Conservation (phyloP, 1,284 basidiomycete species). For the Flammula alnicola region DNA sequence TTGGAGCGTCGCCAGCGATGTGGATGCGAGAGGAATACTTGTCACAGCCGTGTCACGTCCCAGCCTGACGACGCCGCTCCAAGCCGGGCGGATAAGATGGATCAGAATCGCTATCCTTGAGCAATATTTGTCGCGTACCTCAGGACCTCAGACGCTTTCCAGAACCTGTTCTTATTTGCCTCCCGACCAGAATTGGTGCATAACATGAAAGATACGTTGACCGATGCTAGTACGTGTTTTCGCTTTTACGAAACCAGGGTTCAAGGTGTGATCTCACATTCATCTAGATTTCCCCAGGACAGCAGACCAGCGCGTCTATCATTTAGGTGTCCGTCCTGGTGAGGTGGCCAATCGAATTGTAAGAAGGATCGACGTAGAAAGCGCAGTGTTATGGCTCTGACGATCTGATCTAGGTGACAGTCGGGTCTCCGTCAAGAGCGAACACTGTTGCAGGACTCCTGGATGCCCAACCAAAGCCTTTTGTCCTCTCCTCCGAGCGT, state of each 20-base stretch:
- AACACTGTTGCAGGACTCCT: constrained; percentile 61
- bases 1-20: neutral
- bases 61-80: neutral
- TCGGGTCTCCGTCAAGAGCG: constrained; percentile 76
- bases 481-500: constrained; percentile 71
- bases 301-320: constrained; percentile 73
- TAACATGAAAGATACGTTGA: constrained; percentile 59
- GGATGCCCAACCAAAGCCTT: constrained; percentile 61
- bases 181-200: neutral
- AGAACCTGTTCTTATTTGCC: neutral
- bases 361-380: constrained; percentile 27
- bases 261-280: constrained; percentile 3
- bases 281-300: constrained; percentile 74
- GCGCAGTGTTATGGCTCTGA: neutral
- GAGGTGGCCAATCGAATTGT: constrained; percentile 86
- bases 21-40: neutral
- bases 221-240: constrained; percentile 61
- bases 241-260: constrained; percentile 15
- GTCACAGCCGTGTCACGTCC: neutral
- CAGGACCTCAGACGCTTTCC: neutral
- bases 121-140: constrained; percentile 1
- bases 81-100: neutral
- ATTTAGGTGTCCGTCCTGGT: constrained; percentile 74
- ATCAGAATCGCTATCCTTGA: neutral
- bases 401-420: constrained; percentile 60